phyloP scores from a whole-genome alignment of 176 grass and related monocot species.

The Musa schizocarpa region DNA sequence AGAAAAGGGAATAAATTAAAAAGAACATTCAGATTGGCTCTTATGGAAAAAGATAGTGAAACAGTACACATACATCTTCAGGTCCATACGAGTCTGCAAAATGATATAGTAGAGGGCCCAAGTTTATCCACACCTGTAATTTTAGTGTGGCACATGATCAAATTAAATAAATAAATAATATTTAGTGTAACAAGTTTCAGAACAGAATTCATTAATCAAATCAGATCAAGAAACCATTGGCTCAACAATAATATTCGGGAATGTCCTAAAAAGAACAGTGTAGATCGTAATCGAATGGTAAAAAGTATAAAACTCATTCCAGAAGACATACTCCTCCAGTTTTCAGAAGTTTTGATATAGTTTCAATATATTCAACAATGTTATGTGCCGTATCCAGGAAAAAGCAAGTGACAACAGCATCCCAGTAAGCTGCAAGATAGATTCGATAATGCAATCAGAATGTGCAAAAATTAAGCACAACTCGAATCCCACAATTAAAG shows the following conservation, averaged over 20 bases:
- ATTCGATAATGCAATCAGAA: conserved; percentile 6
- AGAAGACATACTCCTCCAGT: conserved; percentile 67
- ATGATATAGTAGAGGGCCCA: conserved; percentile 89
- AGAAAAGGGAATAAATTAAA: conserved; percentile 18
- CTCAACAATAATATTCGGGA: no score
- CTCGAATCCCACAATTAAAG: background rate
- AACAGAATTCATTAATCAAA: background rate
- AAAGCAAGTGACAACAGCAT: conserved; percentile 98
- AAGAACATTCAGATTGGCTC: background rate
- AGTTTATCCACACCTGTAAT: conserved; percentile 87
- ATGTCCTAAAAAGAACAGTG: background rate
- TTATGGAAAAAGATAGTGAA: background rate
- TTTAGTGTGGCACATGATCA: conserved; percentile 19
- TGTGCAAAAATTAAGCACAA: conserved; percentile 5
- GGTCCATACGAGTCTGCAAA: conserved; percentile 72
- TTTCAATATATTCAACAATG: conserved; percentile 97
- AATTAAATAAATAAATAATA: background rate
- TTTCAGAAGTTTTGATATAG: conserved; percentile 87
- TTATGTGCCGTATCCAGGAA: conserved; percentile 94
- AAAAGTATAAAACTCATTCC: conserved; percentile 2
- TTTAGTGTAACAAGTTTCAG: no score
- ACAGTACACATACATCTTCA: conserved; percentile 67
- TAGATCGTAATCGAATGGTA: conserved; percentile 4
- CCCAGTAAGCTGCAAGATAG: conserved; percentile 68
- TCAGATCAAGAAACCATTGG: background rate